phyloP scores from a whole-genome alignment of 2,329 filamentous ascomycete species.

The Blastomyces emzantsi region DNA sequence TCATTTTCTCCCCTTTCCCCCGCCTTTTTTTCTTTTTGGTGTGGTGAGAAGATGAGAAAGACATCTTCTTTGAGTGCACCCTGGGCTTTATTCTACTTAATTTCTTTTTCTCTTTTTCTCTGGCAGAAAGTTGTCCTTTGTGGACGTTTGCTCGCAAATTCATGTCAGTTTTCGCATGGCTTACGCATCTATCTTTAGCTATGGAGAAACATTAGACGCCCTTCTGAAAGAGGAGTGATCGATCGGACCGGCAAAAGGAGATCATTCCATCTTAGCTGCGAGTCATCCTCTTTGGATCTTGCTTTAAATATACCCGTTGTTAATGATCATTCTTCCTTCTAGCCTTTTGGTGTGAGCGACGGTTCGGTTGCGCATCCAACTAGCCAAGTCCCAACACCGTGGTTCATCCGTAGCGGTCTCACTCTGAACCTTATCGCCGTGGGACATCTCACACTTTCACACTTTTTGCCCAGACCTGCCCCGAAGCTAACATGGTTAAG shows the following conservation, averaged over 20 bases:
- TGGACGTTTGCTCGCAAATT: no score
- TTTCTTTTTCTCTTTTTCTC: background rate
- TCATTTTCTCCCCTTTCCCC: background rate
- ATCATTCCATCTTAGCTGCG: background rate
- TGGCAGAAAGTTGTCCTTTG: no score
- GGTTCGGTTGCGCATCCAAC: background rate
- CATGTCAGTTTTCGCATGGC: no score
- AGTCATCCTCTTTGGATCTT: background rate
- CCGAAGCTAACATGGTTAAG: background rate
- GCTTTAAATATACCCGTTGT: background rate
- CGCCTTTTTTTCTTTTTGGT: no score
- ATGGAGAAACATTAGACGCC: no score
- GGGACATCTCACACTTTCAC: background rate
- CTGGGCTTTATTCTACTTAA: background rate
- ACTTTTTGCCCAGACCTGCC: background rate
- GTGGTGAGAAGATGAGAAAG: background rate
- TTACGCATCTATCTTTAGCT: no score
- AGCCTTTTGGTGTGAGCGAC: background rate
- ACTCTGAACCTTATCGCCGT: background rate
- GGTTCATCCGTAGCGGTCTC: background rate
- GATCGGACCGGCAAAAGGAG: no score
- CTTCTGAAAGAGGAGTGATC: no score
- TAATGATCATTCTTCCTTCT: no score
- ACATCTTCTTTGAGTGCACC: background rate
- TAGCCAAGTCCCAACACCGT: background rate